phyloP scores from a whole-genome alignment of 306 rosid genomes.

The Ceratonia siliqua region DNA sequence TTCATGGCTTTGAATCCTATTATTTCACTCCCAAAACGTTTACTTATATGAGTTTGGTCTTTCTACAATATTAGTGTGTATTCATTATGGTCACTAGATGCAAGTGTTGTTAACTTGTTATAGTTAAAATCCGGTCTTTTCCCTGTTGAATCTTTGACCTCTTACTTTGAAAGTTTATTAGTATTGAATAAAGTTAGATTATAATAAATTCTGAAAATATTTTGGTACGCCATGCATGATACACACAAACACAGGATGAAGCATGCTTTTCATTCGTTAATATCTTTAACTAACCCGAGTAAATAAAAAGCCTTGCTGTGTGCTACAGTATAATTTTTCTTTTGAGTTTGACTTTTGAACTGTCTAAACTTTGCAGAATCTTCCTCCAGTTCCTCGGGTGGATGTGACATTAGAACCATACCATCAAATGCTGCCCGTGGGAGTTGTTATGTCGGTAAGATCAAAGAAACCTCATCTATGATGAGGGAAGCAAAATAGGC shows the following conservation, averaged over 20 bases:
- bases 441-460: slow-evolving; percentile 82
- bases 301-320: background rate
- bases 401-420: slow-evolving; percentile 64
- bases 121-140: background rate
- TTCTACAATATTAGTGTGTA: background rate
- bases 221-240: background rate
- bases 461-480: background rate
- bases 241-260: background rate
- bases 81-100: background rate
- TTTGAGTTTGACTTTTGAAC: slow-evolving; percentile 16
- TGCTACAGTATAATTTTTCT: background rate
- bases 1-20: background rate
- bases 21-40: background rate
- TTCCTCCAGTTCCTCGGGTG: slow-evolving; percentile 76
- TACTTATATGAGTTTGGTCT: background rate
- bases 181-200: slow-evolving; percentile 6
- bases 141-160: background rate
- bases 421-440: slow-evolving; percentile 75
- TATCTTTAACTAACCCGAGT: slow-evolving; percentile 4
- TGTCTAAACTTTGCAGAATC: slow-evolving; percentile 55
- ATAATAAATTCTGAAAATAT: background rate
- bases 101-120: background rate
- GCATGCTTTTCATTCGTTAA: background rate
- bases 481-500: slow-evolving; percentile 1
- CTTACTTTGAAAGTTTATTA: background rate